Evolutionary conservation across 1,139 yeast species (phyloP).

Genomic region (Nakaseomyces bracarensis): DNA sequence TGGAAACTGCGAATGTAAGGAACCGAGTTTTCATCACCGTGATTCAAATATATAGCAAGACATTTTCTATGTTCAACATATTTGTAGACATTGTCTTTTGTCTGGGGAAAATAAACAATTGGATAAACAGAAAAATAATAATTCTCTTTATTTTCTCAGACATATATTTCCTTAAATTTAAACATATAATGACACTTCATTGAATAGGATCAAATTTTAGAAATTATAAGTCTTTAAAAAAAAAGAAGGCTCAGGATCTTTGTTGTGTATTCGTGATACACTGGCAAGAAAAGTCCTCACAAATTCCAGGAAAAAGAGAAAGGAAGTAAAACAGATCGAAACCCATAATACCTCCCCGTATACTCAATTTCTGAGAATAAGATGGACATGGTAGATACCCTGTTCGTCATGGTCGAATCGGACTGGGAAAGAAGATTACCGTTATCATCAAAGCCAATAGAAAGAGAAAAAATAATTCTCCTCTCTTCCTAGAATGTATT

Average conservation of each 20-base stretch:
- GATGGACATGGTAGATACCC: conserved; percentile 40
- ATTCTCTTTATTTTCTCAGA: neutral
- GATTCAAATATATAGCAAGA: conserved; percentile 11
- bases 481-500: neutral
- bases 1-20: conserved; percentile 91
- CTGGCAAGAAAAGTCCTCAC: conserved; percentile 75
- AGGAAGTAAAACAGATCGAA: conserved; percentile 18
- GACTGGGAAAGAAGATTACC: conserved; percentile 79
- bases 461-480: conserved; percentile 1
- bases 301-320: conserved; percentile 1
- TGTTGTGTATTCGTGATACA: conserved; percentile 37
- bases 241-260: conserved; percentile 34
- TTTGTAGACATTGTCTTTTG: neutral
- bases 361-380: conserved; percentile 11
- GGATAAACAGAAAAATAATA: neutral
- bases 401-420: conserved; percentile 89
- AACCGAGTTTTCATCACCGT: conserved; percentile 62
- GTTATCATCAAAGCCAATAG: conserved; percentile 35
- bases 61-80: neutral
- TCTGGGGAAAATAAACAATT: neutral
- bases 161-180: neutral
- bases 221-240: conserved; percentile 4
- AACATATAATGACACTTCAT: conserved; percentile 1
- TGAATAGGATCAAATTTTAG: conserved; percentile 3
- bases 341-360: conserved; percentile 10